Percentiles rank a stretch among this genome's conserved stretches.
phyloP scores from a whole-genome alignment of 2,329 filamentous ascomycete species.

The Bertia moriformis region DNA sequence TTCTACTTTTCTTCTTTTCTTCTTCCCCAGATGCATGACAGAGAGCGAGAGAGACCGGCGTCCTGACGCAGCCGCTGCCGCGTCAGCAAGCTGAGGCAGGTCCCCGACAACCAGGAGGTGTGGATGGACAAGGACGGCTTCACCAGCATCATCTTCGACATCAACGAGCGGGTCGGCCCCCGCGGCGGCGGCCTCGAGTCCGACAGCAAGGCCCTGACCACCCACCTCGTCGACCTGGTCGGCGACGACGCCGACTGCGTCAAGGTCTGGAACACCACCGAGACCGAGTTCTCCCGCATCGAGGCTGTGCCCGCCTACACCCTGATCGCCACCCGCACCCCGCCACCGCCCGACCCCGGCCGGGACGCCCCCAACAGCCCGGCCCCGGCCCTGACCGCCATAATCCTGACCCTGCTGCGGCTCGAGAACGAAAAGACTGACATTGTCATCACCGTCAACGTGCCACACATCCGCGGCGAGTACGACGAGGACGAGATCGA shows the following conservation, averaged over 20 bases:
- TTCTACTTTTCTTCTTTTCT: constrained; percentile 8
- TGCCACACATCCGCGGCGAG: constrained; percentile 65
- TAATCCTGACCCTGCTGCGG: constrained; percentile 64
- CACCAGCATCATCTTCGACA: constrained; percentile 78
- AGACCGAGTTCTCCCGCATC: constrained; percentile 40
- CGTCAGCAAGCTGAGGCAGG: constrained; percentile 53
- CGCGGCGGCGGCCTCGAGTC: constrained; percentile 37
- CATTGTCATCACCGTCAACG: constrained; percentile 73
- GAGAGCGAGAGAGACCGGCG: too few species aligned
- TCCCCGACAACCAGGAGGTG: constrained; percentile 82
- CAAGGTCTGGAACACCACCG: constrained; percentile 52
- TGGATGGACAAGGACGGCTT: constrained; percentile 74
- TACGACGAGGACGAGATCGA: constrained; percentile 63
- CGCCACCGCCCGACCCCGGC: constrained; percentile 22
- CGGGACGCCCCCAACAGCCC: constrained; percentile 10
- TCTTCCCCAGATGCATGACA: too few species aligned
- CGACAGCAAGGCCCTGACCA: constrained; percentile 56
- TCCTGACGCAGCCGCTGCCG: not conserved
- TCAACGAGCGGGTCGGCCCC: constrained; percentile 63
- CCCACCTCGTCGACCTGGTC: constrained; percentile 56
- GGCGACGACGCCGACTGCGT: constrained; percentile 47
- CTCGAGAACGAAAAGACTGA: constrained; percentile 66
- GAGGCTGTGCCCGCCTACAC: constrained; percentile 47
- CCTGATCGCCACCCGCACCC: constrained; percentile 51
- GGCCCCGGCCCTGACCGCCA: constrained; percentile 46